These are phyloP conservation scores for Solanum virginianum DNA, from an alignment of 257 asterid genomes.

Conservation along the genomic window DNA sequence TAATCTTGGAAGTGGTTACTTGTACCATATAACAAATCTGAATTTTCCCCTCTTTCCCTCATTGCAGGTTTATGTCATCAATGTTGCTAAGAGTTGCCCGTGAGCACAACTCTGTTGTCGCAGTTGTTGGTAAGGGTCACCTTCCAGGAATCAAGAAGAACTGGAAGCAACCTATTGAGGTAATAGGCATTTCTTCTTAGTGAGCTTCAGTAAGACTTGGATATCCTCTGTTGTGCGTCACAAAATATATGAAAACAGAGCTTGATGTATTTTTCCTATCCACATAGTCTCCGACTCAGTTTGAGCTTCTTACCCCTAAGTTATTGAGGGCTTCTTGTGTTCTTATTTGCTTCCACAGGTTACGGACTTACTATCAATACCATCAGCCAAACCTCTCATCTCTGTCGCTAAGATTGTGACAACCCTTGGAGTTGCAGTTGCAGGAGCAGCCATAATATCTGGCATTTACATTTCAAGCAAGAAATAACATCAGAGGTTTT, in stretches of 20 bases:
- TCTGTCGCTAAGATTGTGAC: constrained; percentile 29
- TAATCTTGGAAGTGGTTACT: not conserved
- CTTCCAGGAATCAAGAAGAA: constrained; percentile 69
- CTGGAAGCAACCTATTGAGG: constrained; percentile 82
- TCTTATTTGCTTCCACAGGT: constrained; percentile 19
- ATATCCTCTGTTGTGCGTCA: not conserved
- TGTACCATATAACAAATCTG: not conserved
- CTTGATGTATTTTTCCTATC: not conserved
- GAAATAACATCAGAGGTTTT: constrained; percentile 26
- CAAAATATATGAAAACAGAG: not conserved
- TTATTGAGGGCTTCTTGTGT: not conserved
- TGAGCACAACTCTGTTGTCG: constrained; percentile 75
- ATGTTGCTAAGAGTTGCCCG: constrained; percentile 47
- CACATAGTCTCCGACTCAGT: not conserved
- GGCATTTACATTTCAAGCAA: constrained; percentile 59
- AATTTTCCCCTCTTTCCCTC: not conserved
- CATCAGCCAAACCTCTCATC: constrained; percentile 23
- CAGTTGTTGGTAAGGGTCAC: constrained; percentile 95
- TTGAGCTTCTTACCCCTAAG: not conserved
- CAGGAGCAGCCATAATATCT: constrained; percentile 54
- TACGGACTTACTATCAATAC: constrained; percentile 36
- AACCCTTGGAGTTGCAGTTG: constrained; percentile 59
- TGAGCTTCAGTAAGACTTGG: not conserved
- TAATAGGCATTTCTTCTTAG: constrained; percentile 8
- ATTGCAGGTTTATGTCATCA: constrained; percentile 74